A percentile compares a stretch with the other conserved stretches of the same genome.
phyloP scores from a whole-genome alignment of 176 grass and related monocot species.

The Tuctoria greenei region DNA sequence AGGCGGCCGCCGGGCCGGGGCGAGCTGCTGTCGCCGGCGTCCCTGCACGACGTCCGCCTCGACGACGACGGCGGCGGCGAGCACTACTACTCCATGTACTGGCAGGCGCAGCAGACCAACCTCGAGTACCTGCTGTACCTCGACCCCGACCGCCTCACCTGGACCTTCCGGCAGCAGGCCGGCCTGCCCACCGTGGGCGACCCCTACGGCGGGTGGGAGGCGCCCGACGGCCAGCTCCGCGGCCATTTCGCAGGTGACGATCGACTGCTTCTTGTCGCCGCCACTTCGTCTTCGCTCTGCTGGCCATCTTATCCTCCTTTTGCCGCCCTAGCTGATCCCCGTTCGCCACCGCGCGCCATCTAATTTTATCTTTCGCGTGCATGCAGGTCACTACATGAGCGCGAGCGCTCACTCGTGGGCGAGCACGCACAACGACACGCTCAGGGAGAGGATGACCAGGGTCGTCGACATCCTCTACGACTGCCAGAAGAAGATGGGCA shows the following conservation, averaged over 20 bases:
- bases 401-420: constrained; percentile 74
- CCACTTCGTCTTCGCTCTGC: too few relatives aligned
- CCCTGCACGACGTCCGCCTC: constrained; percentile 33
- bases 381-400: constrained; percentile 87
- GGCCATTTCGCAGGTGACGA: constrained; percentile 85
- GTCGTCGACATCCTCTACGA: constrained; percentile 65
- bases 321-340: neutral
- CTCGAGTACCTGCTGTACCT: constrained; percentile 66
- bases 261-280: neutral
- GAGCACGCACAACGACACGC: constrained; percentile 58
- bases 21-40: constrained; percentile 35
- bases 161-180: constrained; percentile 62
- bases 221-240: constrained; percentile 40
- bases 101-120: constrained; percentile 26
- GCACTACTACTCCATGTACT: constrained; percentile 26
- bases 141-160: constrained; percentile 59
- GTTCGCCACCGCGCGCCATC: neutral
- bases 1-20: neutral
- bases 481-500: constrained; percentile 73
- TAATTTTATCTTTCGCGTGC: neutral
- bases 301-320: neutral
- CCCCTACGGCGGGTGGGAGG: constrained; percentile 75
- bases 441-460: constrained; percentile 56
- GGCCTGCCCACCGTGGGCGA: constrained; percentile 40
- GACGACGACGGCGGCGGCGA: neutral